phyloP scores from a whole-genome alignment of 2,329 filamentous ascomycete species.

The Akanthomyces lecanii region DNA sequence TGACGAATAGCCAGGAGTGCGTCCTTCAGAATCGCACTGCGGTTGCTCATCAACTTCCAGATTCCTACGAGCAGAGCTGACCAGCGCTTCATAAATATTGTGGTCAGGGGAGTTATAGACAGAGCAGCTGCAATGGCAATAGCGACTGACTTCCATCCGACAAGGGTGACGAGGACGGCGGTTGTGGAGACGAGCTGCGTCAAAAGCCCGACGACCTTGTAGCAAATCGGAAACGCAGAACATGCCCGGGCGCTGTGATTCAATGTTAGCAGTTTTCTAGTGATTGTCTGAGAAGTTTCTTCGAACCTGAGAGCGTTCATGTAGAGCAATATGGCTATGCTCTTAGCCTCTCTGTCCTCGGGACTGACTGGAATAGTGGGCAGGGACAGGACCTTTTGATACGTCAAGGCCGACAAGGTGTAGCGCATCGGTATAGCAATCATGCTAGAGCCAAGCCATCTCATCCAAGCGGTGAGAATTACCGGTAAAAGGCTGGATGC shows the following conservation, averaged over 20 bases:
- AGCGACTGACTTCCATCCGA: neutral
- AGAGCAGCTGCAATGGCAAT: neutral
- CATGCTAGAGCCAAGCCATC: conserved; percentile 2
- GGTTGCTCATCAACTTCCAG: neutral
- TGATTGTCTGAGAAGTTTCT: too few relatives aligned
- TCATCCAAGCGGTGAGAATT: neutral
- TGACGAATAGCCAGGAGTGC: conserved; percentile 17
- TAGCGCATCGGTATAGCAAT: neutral
- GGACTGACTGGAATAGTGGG: neutral
- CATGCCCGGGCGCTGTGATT: neutral
- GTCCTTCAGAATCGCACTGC: neutral
- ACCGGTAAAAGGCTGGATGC: neutral
- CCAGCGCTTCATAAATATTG: neutral
- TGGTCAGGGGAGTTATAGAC: neutral
- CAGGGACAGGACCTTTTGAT: neutral
- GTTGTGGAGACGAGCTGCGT: neutral
- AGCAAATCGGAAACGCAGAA: neutral
- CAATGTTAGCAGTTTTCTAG: neutral
- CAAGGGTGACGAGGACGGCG: neutral
- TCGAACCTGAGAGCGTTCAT: neutral
- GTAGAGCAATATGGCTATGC: neutral
- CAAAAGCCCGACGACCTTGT: neutral
- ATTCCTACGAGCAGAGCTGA: neutral
- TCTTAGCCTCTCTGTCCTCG: neutral
- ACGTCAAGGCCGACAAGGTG: neutral